phyloP scores from a whole-genome alignment of 371 early-diverging fungal genomes.

The Nosema muscidifuracis region DNA sequence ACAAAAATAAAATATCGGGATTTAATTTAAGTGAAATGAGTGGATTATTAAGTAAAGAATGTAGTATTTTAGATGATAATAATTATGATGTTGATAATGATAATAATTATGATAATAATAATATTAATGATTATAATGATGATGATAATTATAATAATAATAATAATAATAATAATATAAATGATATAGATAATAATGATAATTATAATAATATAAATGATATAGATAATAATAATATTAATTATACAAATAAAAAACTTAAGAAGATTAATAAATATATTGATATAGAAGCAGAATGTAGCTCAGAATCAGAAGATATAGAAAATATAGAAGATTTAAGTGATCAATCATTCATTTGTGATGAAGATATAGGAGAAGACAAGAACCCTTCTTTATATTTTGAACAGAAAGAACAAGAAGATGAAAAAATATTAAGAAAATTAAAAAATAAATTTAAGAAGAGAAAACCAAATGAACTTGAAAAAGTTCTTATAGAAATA shows the following conservation, averaged over 20 bases:
- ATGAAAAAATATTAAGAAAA: background rate
- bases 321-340: too few relatives aligned
- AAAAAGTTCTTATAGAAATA: background rate
- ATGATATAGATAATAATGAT: background rate
- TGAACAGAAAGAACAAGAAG: background rate
- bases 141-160: background rate
- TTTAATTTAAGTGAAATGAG: background rate
- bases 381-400: background rate
- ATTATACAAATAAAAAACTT: too few relatives aligned
- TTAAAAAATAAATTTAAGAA: background rate
- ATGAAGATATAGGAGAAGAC: background rate
- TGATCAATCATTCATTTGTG: background rate
- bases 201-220: too few relatives aligned
- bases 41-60: background rate
- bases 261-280: background rate
- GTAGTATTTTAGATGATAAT: background rate
- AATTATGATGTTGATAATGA: background rate
- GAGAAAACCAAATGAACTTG: background rate
- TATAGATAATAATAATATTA: too few relatives aligned
- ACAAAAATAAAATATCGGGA: background rate
- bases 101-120: background rate
- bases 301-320: background rate
- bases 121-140: background rate
- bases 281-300: constrained; percentile 3
- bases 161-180: background rate